A percentile compares a stretch with the other conserved stretches of the same genome.
phyloP scores from a whole-genome alignment of 305 asterid species.

The Andrographis paniculata region DNA sequence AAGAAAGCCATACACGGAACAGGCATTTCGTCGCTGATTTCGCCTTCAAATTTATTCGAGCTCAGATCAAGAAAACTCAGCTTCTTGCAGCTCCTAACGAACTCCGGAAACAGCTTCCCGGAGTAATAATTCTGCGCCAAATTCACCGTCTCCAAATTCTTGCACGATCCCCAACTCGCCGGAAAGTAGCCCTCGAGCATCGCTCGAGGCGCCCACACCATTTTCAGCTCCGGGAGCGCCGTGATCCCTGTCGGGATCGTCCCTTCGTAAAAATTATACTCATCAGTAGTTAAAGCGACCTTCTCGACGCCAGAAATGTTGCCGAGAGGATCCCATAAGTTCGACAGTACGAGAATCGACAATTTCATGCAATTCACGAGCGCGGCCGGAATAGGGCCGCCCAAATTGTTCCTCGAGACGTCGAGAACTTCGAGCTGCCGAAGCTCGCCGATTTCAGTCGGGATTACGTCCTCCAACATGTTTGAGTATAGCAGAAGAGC shows the following conservation, averaged over 20 bases:
- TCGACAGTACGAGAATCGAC: slow-evolving; percentile 61
- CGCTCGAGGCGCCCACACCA: slow-evolving; percentile 81
- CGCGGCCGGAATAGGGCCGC: slow-evolving; percentile 49
- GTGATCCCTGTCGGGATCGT: slow-evolving; percentile 47
- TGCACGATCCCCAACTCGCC: slow-evolving; percentile 59
- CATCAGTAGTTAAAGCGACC: slow-evolving; percentile 35
- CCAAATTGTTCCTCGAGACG: slow-evolving; percentile 71
- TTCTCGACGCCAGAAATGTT: slow-evolving; percentile 24
- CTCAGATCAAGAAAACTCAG: slow-evolving; percentile 80
- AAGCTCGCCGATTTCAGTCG: slow-evolving; percentile 55
- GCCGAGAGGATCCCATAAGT: slow-evolving; percentile 72
- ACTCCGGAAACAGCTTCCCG: slow-evolving; percentile 40
- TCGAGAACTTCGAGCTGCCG: slow-evolving; percentile 69
- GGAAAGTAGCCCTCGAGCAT: slow-evolving; percentile 58
- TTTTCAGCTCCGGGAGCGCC: slow-evolving; percentile 51
- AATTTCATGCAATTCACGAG: slow-evolving; percentile 62
- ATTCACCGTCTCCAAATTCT: slow-evolving; percentile 61
- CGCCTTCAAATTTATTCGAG: slow-evolving; percentile 60
- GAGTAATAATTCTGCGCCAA: slow-evolving; percentile 60
- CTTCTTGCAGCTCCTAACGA: slow-evolving; percentile 58
- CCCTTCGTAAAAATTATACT: slow-evolving; percentile 71
- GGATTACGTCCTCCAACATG: slow-evolving; percentile 60
- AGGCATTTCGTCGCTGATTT: slow-evolving; percentile 45
- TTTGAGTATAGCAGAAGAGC: slow-evolving; percentile 59
- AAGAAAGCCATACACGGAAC: slow-evolving; percentile 86